phyloP scores from a whole-genome alignment of 1,139 yeast species.

The Kodamaea sp. region DNA sequence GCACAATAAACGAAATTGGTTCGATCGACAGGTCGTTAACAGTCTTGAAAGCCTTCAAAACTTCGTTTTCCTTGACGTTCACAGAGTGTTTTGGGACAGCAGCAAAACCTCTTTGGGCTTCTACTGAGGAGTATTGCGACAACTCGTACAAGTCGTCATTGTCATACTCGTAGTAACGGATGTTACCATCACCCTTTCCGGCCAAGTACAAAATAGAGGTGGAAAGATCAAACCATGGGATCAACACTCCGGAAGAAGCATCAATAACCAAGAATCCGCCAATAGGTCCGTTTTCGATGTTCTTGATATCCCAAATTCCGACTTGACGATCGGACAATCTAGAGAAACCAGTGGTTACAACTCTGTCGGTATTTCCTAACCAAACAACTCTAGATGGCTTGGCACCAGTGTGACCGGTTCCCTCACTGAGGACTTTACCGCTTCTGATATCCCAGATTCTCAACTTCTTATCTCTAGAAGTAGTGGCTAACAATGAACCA shows the following conservation, averaged over 20 bases:
- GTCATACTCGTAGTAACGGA: constrained; percentile 86
- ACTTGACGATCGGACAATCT: constrained; percentile 91
- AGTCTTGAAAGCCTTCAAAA: constrained; percentile 77
- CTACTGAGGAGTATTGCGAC: constrained; percentile 83
- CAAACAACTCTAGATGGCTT: constrained; percentile 85
- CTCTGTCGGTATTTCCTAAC: constrained; percentile 83
- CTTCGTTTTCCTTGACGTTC: constrained; percentile 80
- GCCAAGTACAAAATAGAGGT: constrained; percentile 83
- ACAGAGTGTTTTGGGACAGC: constrained; percentile 82
- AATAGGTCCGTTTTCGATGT: constrained; percentile 77
- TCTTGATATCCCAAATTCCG: constrained; percentile 85
- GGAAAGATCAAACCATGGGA: constrained; percentile 85
- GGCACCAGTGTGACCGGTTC: constrained; percentile 90
- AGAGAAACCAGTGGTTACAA: constrained; percentile 95
- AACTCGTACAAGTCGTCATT: constrained; percentile 79
- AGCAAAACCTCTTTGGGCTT: constrained; percentile 96
- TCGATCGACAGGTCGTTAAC: constrained; percentile 81
- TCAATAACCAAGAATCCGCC: constrained; percentile 87
- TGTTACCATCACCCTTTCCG: constrained; percentile 98
- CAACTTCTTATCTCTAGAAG: constrained; percentile 87
- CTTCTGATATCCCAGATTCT: constrained; percentile 89
- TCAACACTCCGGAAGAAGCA: constrained; percentile 87
- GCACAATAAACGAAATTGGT: constrained; percentile 89
- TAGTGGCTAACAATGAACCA: constrained; percentile 83
- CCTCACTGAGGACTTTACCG: constrained; percentile 76